These are phyloP conservation scores for Phytophthora pseudosyringae DNA, from an alignment of 352 stramenopile genomes.

Conservation along the genomic window DNA sequence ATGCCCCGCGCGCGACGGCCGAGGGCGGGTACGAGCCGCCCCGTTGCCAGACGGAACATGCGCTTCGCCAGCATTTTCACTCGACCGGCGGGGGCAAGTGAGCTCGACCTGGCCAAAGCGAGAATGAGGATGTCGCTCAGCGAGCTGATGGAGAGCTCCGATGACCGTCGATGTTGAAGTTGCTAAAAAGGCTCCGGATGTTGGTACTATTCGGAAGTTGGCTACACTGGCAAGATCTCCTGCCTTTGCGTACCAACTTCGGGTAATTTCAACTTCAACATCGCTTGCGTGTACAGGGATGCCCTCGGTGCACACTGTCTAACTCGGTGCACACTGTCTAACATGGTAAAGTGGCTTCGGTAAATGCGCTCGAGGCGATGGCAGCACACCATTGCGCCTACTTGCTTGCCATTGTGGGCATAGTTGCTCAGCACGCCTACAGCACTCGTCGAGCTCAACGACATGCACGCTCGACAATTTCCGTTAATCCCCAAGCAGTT, in stretches of 20 bases:
- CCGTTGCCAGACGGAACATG: conserved; percentile 20
- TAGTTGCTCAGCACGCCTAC: no score
- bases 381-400: no score
- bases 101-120: conserved; percentile 11
- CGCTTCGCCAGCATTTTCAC: conserved; percentile 23
- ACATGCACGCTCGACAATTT: no score
- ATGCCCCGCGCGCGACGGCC: conserved; percentile 11
- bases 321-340: conserved; percentile 9
- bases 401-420: no score
- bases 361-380: background rate
- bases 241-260: background rate
- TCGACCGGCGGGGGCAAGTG: background rate
- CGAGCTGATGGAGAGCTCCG: background rate
- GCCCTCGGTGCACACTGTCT: background rate
- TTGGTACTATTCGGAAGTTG: background rate
- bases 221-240: background rate
- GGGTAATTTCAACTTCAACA: conserved; percentile 7
- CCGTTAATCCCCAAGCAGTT: no score
- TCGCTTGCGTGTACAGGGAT: conserved; percentile 23
- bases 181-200: background rate
- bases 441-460: no score
- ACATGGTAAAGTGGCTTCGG: conserved; percentile 11
- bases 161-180: conserved; percentile 23
- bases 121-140: conserved; percentile 12
- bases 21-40: background rate